phyloP scores from a whole-genome alignment of 2,329 filamentous ascomycete genomes.

The Coniella vitis region DNA sequence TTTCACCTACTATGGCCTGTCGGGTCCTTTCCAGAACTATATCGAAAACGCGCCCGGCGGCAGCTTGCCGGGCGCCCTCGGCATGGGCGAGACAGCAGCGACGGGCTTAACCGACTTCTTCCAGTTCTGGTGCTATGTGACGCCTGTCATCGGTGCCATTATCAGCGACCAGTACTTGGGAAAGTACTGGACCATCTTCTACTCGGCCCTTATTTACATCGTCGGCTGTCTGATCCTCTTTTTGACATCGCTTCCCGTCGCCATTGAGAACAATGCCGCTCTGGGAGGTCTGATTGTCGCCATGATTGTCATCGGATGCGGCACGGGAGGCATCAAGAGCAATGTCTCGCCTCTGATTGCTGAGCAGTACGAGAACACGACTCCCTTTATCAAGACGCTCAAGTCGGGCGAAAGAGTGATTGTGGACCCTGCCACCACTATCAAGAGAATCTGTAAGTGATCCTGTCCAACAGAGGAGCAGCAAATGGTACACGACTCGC shows the following conservation, averaged over 20 bases:
- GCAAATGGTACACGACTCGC: no score
- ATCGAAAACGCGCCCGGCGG: constrained; percentile 9
- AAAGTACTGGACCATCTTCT: constrained; percentile 16
- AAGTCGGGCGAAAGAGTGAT: constrained; percentile 52
- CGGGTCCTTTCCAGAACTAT: constrained; percentile 15
- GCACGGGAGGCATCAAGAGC: constrained; percentile 49
- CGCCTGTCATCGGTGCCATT: constrained; percentile 13
- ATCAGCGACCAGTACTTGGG: constrained; percentile 14
- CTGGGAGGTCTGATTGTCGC: constrained; percentile 12
- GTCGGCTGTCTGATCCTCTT: constrained; percentile 13
- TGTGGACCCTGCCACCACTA: constrained; percentile 58
- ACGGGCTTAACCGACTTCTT: constrained; percentile 13
- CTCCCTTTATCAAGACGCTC: constrained; percentile 35
- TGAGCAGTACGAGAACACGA: constrained; percentile 57
- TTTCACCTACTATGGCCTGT: constrained; percentile 16
- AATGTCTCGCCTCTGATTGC: constrained; percentile 54
- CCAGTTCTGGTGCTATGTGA: constrained; percentile 17
- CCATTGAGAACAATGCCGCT: constrained; percentile 16
- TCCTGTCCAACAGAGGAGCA: no score
- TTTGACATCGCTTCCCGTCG: constrained; percentile 12
- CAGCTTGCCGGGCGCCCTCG: constrained; percentile 9
- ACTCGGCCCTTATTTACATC: constrained; percentile 12
- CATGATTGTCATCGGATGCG: constrained; percentile 18
- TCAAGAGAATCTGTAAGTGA: constrained; percentile 10
- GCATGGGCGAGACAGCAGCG: constrained; percentile 7